phyloP scores from a whole-genome alignment of 352 stramenopile species.

The Pythium rishiriense region DNA sequence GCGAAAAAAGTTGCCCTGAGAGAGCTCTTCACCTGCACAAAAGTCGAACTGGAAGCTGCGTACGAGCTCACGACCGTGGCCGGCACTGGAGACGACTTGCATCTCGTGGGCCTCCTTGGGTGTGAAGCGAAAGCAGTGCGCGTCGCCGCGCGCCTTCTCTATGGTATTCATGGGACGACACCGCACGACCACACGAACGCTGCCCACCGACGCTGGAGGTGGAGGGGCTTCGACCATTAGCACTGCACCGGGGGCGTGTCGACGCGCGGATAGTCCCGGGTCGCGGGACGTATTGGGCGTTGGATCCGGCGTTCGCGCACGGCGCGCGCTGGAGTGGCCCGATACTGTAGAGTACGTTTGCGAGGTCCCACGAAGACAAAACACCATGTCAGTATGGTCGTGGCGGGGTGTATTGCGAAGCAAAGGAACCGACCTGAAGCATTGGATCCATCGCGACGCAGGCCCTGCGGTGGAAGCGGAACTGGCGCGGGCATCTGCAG shows the following conservation, averaged over 20 bases:
- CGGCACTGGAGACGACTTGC: conserved; percentile 50
- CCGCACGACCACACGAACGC: conserved; percentile 62
- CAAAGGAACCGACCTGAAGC: conserved; percentile 15
- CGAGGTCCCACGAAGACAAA: not conserved
- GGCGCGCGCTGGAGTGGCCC: conserved; percentile 6
- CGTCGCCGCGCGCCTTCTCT: conserved; percentile 51
- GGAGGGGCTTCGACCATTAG: not conserved
- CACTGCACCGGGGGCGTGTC: not conserved
- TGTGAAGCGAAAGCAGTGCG: conserved; percentile 53
- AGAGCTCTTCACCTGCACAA: conserved; percentile 62
- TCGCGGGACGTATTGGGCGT: not conserved
- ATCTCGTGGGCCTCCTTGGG: conserved; percentile 48
- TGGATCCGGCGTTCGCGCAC: conserved; percentile 19
- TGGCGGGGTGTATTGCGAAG: not conserved
- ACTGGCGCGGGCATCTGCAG: conserved; percentile 8
- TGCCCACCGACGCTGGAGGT: conserved; percentile 15
- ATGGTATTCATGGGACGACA: conserved; percentile 60
- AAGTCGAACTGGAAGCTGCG: conserved; percentile 79
- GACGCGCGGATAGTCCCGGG: not conserved
- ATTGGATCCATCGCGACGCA: conserved; percentile 12
- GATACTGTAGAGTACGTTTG: not conserved
- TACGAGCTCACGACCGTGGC: conserved; percentile 57
- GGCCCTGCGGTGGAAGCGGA: conserved; percentile 5
- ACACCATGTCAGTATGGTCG: not conserved
- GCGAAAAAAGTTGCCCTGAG: conserved; percentile 66